phyloP scores from a whole-genome alignment of 2,329 filamentous ascomycete species.

The Cytospora mali region DNA sequence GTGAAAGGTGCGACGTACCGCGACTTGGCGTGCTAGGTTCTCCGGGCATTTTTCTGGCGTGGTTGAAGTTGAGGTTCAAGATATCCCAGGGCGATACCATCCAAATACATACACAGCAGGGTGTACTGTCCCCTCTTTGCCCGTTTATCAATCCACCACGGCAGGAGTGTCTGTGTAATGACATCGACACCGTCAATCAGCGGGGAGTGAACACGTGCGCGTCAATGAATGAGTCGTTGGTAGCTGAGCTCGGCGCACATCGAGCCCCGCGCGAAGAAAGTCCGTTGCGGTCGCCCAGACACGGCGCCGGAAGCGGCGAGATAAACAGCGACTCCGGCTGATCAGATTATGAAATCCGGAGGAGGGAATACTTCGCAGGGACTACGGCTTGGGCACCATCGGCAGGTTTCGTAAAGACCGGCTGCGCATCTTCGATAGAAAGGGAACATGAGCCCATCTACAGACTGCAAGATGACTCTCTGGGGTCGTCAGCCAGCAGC shows the following conservation, averaged over 20 bases:
- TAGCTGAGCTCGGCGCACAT: not conserved
- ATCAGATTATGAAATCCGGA: slow-evolving; percentile 6
- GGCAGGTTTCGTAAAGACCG: slow-evolving; percentile 4
- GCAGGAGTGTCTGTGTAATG: not conserved
- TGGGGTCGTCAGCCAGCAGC: slow-evolving; percentile 1
- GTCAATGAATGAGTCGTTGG: slow-evolving; percentile 13
- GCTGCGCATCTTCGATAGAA: slow-evolving; percentile 1
- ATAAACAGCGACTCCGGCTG: slow-evolving; percentile 19
- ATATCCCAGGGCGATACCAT: not conserved
- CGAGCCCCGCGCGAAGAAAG: slow-evolving; percentile 16
- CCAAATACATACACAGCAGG: not conserved
- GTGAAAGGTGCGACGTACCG: slow-evolving; percentile 11
- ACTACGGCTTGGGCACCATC: slow-evolving; percentile 13
- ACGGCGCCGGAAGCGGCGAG: slow-evolving; percentile 20
- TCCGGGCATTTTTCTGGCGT: slow-evolving; percentile 11
- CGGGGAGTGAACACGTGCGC: slow-evolving; percentile 19
- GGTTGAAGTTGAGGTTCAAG: not conserved
- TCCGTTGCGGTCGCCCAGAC: slow-evolving; percentile 5
- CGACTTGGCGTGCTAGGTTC: slow-evolving; percentile 8
- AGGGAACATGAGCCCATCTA: slow-evolving; percentile 2
- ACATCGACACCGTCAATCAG: slow-evolving; percentile 20
- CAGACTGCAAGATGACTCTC: not conserved
- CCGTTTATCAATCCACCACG: not conserved
- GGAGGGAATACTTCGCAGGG: slow-evolving; percentile 1
- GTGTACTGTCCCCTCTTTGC: not conserved